Conservation (phyloP, 495 filamentous ascomycete genomes). For the Lasiosphaeris hirsuta region DNA sequence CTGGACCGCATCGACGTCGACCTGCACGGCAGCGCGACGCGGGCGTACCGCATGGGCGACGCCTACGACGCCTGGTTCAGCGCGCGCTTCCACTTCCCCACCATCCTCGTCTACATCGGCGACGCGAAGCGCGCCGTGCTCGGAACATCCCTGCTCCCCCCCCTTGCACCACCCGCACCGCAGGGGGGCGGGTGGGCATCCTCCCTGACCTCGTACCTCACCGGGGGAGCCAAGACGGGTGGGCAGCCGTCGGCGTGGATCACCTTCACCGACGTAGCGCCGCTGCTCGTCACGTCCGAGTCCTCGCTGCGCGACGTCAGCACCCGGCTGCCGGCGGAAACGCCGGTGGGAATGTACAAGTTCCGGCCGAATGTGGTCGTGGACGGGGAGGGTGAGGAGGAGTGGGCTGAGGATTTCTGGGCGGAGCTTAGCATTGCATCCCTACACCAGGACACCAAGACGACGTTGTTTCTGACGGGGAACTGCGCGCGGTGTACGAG, state of each 20-base stretch:
- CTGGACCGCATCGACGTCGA: constrained; percentile 52
- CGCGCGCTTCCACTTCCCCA: constrained; percentile 61
- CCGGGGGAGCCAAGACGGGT: not conserved
- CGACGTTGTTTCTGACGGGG: constrained; percentile 57
- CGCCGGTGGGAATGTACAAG: constrained; percentile 68
- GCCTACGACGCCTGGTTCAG: constrained; percentile 73
- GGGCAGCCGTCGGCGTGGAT: constrained; percentile 38
- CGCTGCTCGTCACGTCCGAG: constrained; percentile 69
- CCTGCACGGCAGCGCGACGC: constrained; percentile 62
- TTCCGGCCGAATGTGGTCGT: constrained; percentile 86
- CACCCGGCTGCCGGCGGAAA: constrained; percentile 50
- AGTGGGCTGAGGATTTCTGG: constrained; percentile 90
- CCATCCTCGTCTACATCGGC: constrained; percentile 68
- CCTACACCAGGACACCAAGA: constrained; percentile 12
- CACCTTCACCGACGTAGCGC: constrained; percentile 77
- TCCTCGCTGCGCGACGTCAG: constrained; percentile 66
- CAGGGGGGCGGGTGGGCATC: constrained; percentile 46
- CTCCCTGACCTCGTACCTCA: constrained; percentile 32
- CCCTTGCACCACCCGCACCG: not conserved
- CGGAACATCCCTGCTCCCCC: constrained; percentile 48
- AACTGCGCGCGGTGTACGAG: constrained; percentile 80
- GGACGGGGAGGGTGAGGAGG: constrained; percentile 47
- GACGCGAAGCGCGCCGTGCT: constrained; percentile 59
- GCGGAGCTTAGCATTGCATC: constrained; percentile 51
- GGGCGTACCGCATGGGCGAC: constrained; percentile 64